Evolutionary conservation across 371 early-diverging fungal genomes (phyloP).

Genomic region (Mortierella sp.): DNA sequence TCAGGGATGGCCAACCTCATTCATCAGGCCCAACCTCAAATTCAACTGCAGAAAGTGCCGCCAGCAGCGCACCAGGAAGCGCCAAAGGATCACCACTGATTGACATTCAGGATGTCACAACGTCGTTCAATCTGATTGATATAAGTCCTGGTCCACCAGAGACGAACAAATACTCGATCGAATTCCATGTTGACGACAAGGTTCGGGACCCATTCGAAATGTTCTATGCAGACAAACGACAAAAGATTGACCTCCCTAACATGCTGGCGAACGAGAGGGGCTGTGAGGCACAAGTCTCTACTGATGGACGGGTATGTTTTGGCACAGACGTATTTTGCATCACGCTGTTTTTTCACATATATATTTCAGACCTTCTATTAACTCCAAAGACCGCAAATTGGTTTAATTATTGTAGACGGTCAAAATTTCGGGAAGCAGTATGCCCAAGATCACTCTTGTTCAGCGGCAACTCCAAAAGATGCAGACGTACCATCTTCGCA

Average conservation of each 20-base stretch:
- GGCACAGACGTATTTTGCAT: not conserved
- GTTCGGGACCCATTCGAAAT: constrained; percentile 29
- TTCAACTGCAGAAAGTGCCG: not conserved
- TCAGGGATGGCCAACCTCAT: not conserved
- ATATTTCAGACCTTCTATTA: not conserved
- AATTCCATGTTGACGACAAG: constrained; percentile 18
- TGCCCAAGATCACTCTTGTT: constrained; percentile 14
- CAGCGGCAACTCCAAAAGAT: constrained; percentile 19
- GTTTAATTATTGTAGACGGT: constrained; percentile 2
- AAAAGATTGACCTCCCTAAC: constrained; percentile 33
- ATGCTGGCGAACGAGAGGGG: constrained; percentile 24
- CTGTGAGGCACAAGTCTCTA: constrained; percentile 22
- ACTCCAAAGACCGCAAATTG: not conserved
- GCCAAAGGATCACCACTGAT: not conserved
- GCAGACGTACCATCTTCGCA: constrained; percentile 40
- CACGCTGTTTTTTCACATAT: too few species aligned
- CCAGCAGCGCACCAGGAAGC: constrained; percentile 8
- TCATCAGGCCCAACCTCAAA: not conserved
- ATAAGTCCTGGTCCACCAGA: not conserved
- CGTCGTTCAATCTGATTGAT: not conserved
- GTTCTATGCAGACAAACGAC: constrained; percentile 34
- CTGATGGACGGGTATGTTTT: constrained; percentile 27
- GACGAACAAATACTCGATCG: not conserved
- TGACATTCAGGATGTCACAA: not conserved
- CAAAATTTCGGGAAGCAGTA: constrained; percentile 23